Percentiles rank a stretch among this genome's conserved stretches.
phyloP scores from a whole-genome alignment of 2,329 filamentous ascomycete species.

The Paraphoma sp. region DNA sequence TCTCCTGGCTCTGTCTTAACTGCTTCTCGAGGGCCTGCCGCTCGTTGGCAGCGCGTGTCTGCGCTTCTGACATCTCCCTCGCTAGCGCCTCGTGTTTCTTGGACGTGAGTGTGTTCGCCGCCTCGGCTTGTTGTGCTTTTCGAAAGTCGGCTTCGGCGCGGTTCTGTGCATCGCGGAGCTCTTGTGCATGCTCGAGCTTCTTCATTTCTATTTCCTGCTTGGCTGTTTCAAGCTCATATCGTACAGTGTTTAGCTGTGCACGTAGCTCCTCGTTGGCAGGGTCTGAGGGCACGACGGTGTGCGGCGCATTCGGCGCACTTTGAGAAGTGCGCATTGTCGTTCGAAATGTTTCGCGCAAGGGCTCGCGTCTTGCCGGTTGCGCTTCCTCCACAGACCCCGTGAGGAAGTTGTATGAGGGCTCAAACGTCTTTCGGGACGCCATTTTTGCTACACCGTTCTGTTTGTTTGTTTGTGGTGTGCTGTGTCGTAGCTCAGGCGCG shows the following conservation, averaged over 20 bases:
- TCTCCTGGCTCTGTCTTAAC: slow-evolving; percentile 66
- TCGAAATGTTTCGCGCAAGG: slow-evolving; percentile 51
- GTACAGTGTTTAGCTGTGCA: slow-evolving; percentile 85
- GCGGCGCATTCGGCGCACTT: slow-evolving; percentile 43
- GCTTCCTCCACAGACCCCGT: slow-evolving; percentile 50
- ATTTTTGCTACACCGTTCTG: slow-evolving; percentile 25
- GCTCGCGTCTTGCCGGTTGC: slow-evolving; percentile 38
- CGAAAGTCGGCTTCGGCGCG: slow-evolving; percentile 88
- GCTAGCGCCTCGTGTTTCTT: slow-evolving; percentile 62
- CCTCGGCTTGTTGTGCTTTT: slow-evolving; percentile 66
- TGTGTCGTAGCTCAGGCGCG: not conserved
- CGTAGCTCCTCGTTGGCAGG: slow-evolving; percentile 77
- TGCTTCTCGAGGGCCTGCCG: slow-evolving; percentile 62
- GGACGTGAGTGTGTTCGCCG: slow-evolving; percentile 56
- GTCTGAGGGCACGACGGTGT: slow-evolving; percentile 48
- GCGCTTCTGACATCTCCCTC: slow-evolving; percentile 62
- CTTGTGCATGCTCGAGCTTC: slow-evolving; percentile 79
- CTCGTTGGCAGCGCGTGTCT: slow-evolving; percentile 63
- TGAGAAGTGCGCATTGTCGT: slow-evolving; percentile 52
- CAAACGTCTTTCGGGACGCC: slow-evolving; percentile 42
- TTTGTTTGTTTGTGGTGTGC: slow-evolving; percentile 24
- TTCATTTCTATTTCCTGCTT: slow-evolving; percentile 88
- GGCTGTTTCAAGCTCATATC: slow-evolving; percentile 84
- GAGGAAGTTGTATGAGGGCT: slow-evolving; percentile 58
- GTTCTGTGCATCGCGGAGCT: slow-evolving; percentile 78